A percentile compares a stretch with the other conserved stretches of the same genome.
Evolutionary conservation across 768 basidiomycete genomes (phyloP).

Genomic region (Russula abietina): DNA sequence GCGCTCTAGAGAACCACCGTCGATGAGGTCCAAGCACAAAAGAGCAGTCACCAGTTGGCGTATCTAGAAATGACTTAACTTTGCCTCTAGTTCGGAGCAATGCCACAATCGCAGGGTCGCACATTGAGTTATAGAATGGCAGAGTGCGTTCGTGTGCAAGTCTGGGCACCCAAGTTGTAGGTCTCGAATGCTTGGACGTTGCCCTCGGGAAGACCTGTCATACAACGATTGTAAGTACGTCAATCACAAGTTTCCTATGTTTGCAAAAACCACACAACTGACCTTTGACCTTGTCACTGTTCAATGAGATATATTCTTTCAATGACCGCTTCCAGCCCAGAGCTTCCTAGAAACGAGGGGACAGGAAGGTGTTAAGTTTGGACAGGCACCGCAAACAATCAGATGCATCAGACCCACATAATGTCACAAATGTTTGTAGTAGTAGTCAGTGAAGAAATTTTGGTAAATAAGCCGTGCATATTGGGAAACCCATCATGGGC

Average conservation of each 20-base stretch:
- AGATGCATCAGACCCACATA: slow-evolving; percentile 35
- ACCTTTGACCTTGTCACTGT: slow-evolving; percentile 46
- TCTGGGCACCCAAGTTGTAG: slow-evolving; percentile 62
- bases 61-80: slow-evolving; percentile 56
- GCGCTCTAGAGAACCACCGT: slow-evolving; percentile 70
- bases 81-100: slow-evolving; percentile 37
- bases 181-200: slow-evolving; percentile 70
- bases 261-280: slow-evolving; percentile 11
- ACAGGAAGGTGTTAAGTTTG: background rate
- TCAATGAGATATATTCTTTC: slow-evolving; percentile 47
- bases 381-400: background rate
- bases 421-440: too few species aligned
- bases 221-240: background rate
- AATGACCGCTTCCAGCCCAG: slow-evolving; percentile 52
- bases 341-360: slow-evolving; percentile 41
- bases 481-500: too few species aligned
- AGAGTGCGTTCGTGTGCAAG: slow-evolving; percentile 62
- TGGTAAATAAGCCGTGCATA: too few species aligned
- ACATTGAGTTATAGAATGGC: slow-evolving; percentile 51
- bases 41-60: slow-evolving; percentile 58
- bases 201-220: slow-evolving; percentile 57
- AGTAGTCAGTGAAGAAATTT: too few species aligned
- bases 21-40: slow-evolving; percentile 62
- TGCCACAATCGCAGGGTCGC: slow-evolving; percentile 58
- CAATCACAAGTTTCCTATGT: background rate